phyloP scores from a whole-genome alignment of 768 basidiomycete genomes.

The Polyporus arcularius region DNA sequence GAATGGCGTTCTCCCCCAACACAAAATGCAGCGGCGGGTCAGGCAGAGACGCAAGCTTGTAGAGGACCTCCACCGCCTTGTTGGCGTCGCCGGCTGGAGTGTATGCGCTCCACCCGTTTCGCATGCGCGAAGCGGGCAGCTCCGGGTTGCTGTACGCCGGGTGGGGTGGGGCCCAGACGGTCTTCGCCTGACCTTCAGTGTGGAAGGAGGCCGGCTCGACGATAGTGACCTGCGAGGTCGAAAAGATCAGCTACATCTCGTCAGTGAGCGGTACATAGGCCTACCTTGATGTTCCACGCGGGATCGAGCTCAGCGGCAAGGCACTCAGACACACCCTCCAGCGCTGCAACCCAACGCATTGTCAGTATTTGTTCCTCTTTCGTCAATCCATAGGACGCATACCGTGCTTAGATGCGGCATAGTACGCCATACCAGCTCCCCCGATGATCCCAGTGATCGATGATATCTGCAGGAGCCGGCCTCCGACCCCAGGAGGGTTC shows the following conservation, averaged over 20 bases:
- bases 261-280: background rate
- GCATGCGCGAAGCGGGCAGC: background rate
- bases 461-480: slow-evolving; percentile 15
- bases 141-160: slow-evolving; percentile 13
- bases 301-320: slow-evolving; percentile 15
- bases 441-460: slow-evolving; percentile 3
- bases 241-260: background rate
- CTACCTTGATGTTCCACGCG: slow-evolving; percentile 21
- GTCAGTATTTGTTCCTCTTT: background rate
- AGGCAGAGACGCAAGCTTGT: slow-evolving; percentile 2
- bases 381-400: background rate
- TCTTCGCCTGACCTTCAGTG: slow-evolving; percentile 2
- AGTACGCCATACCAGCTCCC: background rate
- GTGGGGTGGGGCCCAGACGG: slow-evolving; percentile 3
- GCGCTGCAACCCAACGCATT: background rate
- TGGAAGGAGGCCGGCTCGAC: slow-evolving; percentile 12
- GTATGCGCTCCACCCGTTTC: background rate
- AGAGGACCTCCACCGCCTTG: slow-evolving; percentile 8
- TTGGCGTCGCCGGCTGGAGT: background rate
- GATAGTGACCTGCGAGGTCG: slow-evolving; percentile 7
- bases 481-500: slow-evolving; percentile 16
- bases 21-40: slow-evolving; percentile 7
- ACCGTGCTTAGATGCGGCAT: slow-evolving; percentile 12
- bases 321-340: slow-evolving; percentile 7
- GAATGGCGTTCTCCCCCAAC: slow-evolving; percentile 5